Conservation (phyloP, 768 basidiomycete species). For the Tylopilus felleus region DNA sequence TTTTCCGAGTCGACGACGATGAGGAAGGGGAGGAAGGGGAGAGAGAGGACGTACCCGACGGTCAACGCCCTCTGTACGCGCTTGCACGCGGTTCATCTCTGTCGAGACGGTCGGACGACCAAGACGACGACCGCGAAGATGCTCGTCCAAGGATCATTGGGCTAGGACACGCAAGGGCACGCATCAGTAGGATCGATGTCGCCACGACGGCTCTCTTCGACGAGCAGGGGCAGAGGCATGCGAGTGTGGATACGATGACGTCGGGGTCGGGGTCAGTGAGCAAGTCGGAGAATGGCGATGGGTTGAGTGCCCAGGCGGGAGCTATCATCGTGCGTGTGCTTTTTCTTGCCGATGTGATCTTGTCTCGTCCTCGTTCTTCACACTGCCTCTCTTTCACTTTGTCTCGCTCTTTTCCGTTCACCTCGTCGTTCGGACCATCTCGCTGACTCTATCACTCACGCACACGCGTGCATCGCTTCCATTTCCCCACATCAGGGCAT, state of each 20-base stretch:
- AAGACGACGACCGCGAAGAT: constrained; percentile 5
- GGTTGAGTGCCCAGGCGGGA: constrained; percentile 80
- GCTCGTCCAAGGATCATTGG: constrained; percentile 30
- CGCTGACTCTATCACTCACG: background rate
- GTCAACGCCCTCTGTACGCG: background rate
- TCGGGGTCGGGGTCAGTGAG: constrained; percentile 3
- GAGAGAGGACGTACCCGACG: constrained; percentile 3
- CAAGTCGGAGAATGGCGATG: constrained; percentile 15
- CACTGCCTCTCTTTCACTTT: too few relatives aligned
- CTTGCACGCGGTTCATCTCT: background rate
- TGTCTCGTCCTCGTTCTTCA: background rate
- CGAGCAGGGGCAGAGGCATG: constrained; percentile 1
- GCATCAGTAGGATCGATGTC: constrained; percentile 47
- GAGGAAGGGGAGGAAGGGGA: constrained; percentile 20
- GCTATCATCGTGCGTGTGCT: constrained; percentile 67
- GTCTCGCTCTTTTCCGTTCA: background rate
- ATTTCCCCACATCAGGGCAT: constrained; percentile 60
- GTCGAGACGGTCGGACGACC: constrained; percentile 1
- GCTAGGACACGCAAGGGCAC: constrained; percentile 43
- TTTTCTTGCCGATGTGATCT: background rate
- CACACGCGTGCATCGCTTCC: background rate
- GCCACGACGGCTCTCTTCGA: constrained; percentile 14
- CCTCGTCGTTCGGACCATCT: background rate
- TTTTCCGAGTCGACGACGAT: constrained; percentile 27
- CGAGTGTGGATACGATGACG: constrained; percentile 13